Base-by-base conservation (phyloP, 2,329 filamentous ascomycete species). In the Gnomoniopsis sp. region DNA sequence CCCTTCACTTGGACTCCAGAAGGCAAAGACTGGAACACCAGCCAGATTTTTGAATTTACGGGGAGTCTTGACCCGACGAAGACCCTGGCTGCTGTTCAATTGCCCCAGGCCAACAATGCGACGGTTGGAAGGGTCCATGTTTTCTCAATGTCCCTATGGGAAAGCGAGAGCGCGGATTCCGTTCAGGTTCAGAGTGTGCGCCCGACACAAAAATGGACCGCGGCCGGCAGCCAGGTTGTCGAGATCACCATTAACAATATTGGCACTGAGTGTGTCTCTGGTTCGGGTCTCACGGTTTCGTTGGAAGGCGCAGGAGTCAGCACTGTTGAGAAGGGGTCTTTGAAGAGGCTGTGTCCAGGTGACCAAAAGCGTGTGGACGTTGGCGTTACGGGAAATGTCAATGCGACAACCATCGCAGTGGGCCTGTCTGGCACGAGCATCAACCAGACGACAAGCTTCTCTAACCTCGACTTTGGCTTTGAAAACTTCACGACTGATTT, bases 41-140 rank as follows among this genome's bases (percentile, higher is more conserved):
- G 72, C 4, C 73, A 77, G 62, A 75, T 80, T 21, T 80, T 76
- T 52, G 77, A 81, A 66, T 72, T 72, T 41, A 75, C 74, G 1
- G 72, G 71, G 0, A 61, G 71, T 2, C 56, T 81, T 10, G 66
- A 71, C 8, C 66, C 70, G 0, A 69, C 69, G 1, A 79, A 77
- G 63, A 66, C 62, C 17, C 65, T 81, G 11, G 62, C 57, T 2
- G 68, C 72, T 7, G 71, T 81, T 21, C 73, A 70, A 1, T 63
- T 81, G 49, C 77, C 78, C 0, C 66, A 70, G 11, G 74, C 71
- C 7, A 70, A 70, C 1, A 73, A 71, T 14, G 64, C 66, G 1
- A 72, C 71, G 0, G 69, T 68, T 6, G 72, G 74, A 11, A 64
- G 75, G 23, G 66, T 79, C 48, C 77, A 79, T 49, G 57, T 78